These are phyloP conservation scores for Acanthamoeba divionensis DNA, from an alignment of 208 protist species.

Conservation along the genomic window DNA sequence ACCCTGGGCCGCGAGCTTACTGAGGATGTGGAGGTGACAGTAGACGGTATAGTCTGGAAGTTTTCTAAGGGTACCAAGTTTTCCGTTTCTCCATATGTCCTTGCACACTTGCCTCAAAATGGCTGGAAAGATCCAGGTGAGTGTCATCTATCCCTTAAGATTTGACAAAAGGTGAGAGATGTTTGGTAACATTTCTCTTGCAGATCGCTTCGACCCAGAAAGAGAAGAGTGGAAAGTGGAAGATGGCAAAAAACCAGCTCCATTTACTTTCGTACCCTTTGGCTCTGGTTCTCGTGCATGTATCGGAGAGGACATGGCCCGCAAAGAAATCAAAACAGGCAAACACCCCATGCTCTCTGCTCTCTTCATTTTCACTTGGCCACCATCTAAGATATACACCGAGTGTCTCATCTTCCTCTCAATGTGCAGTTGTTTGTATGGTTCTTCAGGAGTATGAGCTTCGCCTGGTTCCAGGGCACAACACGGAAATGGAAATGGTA, in stretches of 20 bases:
- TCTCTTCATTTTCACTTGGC: not conserved
- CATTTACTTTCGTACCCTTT: not conserved
- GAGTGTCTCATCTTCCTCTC: not conserved
- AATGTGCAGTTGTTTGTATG: not conserved
- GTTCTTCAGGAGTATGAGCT: constrained; percentile 21
- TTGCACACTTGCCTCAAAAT: not conserved
- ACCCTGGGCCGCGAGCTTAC: not conserved
- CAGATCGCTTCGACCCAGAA: not conserved
- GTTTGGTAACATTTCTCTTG: not conserved
- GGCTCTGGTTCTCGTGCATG: not conserved
- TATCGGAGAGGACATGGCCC: not conserved
- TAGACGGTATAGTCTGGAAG: not conserved
- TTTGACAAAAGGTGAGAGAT: not conserved
- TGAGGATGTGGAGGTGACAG: not conserved
- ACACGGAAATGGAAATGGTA: not conserved
- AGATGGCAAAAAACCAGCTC: not conserved
- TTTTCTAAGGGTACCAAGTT: not conserved
- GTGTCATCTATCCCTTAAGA: not conserved
- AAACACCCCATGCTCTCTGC: not conserved
- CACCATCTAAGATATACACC: not conserved
- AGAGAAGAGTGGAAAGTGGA: constrained; percentile 7
- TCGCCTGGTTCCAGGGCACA: not conserved
- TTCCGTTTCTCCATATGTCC: not conserved
- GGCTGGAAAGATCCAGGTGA: not conserved
- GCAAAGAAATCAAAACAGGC: constrained; percentile 38